Conservation (phyloP, 306 rosid genomes). For the Casuarina glauca region DNA sequence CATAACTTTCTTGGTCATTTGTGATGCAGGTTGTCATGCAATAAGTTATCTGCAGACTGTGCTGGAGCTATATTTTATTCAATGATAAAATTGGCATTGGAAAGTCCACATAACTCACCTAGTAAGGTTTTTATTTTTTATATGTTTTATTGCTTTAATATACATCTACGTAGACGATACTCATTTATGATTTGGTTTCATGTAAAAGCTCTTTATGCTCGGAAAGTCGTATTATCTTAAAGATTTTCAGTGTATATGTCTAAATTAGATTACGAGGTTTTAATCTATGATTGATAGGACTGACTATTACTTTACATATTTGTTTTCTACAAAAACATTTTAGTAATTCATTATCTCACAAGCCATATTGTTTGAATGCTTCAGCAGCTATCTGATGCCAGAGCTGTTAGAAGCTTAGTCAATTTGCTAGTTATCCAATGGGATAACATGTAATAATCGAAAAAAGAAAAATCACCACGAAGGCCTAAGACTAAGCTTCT, state of each 20-base stretch:
- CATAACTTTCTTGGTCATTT: conserved; percentile 11
- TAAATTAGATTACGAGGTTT: not conserved
- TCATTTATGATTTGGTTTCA: conserved; percentile 6
- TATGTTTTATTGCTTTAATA: conserved; percentile 7
- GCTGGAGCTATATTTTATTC: conserved; percentile 93
- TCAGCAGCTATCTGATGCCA: not conserved
- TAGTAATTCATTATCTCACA: not conserved
- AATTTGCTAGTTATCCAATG: not conserved
- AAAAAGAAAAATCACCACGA: not conserved
- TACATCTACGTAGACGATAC: not conserved
- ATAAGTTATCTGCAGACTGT: conserved; percentile 78
- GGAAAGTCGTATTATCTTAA: not conserved
- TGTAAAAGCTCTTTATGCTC: not conserved
- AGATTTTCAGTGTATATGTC: not conserved
- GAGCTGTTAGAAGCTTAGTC: not conserved
- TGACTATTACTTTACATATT: not conserved
- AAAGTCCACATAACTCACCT: conserved; percentile 58
- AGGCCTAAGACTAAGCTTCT: not conserved
- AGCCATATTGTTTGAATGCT: not conserved
- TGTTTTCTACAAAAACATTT: not conserved
- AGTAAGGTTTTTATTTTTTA: conserved; percentile 41
- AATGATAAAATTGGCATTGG: conserved; percentile 70
- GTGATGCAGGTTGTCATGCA: conserved; percentile 75
- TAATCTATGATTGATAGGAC: not conserved
- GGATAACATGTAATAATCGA: not conserved